phyloP scores from a whole-genome alignment of 768 basidiomycete species.

The Trametes coccinea region DNA sequence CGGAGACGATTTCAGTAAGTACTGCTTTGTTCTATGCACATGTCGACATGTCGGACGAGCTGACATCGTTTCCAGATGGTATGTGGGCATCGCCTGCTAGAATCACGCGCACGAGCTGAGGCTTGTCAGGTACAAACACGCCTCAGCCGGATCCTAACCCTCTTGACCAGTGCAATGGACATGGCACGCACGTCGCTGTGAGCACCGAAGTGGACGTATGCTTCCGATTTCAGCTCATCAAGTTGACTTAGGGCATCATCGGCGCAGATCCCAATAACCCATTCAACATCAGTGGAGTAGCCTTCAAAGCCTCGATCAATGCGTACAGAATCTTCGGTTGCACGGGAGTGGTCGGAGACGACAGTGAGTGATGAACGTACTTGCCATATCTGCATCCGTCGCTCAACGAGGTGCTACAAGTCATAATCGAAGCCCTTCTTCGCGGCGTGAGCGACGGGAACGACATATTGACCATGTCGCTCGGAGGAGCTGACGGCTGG shows the following conservation, averaged over 20 bases:
- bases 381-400: too few relatives aligned
- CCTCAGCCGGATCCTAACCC: slow-evolving; percentile 55
- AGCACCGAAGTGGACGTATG: slow-evolving; percentile 19
- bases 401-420: slow-evolving; percentile 19
- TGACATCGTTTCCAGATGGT: too few relatives aligned
- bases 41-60: too few relatives aligned
- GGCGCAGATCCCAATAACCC: slow-evolving; percentile 59
- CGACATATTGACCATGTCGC: slow-evolving; percentile 66
- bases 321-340: slow-evolving; percentile 67
- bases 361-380: slow-evolving; percentile 40
- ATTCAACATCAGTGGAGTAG: slow-evolving; percentile 71
- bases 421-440: slow-evolving; percentile 52
- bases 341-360: slow-evolving; percentile 47
- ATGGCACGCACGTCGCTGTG: slow-evolving; percentile 60
- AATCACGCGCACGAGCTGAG: too few relatives aligned
- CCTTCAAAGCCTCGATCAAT: slow-evolving; percentile 56
- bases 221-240: slow-evolving; percentile 24
- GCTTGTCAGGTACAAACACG: slow-evolving; percentile 45
- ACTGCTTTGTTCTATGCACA: not conserved
- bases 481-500: slow-evolving; percentile 67
- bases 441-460: slow-evolving; percentile 51
- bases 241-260: slow-evolving; percentile 57
- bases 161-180: slow-evolving; percentile 46
- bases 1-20: slow-evolving; percentile 47
- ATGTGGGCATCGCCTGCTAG: too few relatives aligned